These are phyloP conservation scores for Microdochium bolleyi DNA, from an alignment of 2,329 filamentous ascomycete genomes.

Conservation along the genomic window DNA sequence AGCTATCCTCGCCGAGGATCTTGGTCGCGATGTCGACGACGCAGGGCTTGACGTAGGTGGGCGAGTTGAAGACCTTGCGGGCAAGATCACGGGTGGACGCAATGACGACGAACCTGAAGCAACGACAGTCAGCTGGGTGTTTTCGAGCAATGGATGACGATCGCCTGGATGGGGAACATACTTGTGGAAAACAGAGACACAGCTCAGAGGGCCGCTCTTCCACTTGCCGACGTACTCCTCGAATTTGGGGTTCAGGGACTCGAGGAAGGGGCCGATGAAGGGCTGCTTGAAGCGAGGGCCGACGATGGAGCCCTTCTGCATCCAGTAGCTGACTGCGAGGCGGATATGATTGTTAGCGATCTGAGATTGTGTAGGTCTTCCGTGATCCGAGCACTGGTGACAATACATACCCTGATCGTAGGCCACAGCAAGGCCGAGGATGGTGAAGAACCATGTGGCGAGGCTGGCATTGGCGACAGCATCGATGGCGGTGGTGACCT, in stretches of 20 bases:
- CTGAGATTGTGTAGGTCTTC: not conserved
- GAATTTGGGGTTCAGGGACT: constrained; percentile 89
- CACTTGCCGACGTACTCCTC: constrained; percentile 88
- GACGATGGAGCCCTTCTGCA: constrained; percentile 66
- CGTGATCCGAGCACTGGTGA: not conserved
- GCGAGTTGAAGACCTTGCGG: constrained; percentile 94
- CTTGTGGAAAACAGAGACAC: constrained; percentile 99
- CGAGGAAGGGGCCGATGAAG: constrained; percentile 91
- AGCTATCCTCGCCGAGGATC: constrained; percentile 84
- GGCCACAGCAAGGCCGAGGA: constrained; percentile 63
- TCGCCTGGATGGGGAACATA: constrained; percentile 32
- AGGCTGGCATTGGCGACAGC: constrained; percentile 47
- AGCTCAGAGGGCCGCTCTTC: constrained; percentile 84
- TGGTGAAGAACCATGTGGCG: constrained; percentile 58
- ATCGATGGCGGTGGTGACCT: constrained; percentile 48
- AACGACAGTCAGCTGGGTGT: constrained; percentile 1
- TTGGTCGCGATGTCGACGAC: constrained; percentile 93
- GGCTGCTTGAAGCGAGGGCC: constrained; percentile 71
- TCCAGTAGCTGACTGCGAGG: constrained; percentile 61
- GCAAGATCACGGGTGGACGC: constrained; percentile 92
- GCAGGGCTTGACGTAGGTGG: constrained; percentile 85
- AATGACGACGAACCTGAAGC: constrained; percentile 82
- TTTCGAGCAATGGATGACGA: constrained; percentile 1
- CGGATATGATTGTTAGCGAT: constrained; percentile 6
- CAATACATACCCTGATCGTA: constrained; percentile 80